phyloP scores from a whole-genome alignment of 2,329 filamentous ascomycete species.

The Trichocomaceae sp. region DNA sequence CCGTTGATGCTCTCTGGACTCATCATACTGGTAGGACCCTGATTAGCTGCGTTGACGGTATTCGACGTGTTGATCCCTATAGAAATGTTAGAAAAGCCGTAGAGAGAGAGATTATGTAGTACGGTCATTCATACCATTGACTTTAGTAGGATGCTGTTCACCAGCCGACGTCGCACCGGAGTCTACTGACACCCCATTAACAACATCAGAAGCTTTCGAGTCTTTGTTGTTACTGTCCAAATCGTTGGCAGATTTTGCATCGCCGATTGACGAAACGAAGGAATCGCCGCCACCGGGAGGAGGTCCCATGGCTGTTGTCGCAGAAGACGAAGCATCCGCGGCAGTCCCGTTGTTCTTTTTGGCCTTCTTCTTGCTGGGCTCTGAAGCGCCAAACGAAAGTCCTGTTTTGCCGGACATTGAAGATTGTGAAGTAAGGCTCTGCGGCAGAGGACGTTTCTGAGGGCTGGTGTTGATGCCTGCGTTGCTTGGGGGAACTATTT shows the following conservation, averaged over 20 bases:
- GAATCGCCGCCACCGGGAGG: constrained; percentile 23
- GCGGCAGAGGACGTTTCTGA: constrained; percentile 34
- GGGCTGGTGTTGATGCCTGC: constrained; percentile 32
- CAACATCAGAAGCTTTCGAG: constrained; percentile 14
- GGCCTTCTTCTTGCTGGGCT: constrained; percentile 39
- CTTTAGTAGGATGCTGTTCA: constrained; percentile 17
- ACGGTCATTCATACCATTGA: constrained; percentile 29
- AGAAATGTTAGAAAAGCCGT: constrained; percentile 54
- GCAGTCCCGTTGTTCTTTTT: constrained; percentile 36
- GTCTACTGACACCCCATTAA: constrained; percentile 8
- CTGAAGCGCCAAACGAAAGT: constrained; percentile 16
- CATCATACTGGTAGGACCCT: constrained; percentile 63
- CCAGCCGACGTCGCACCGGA: constrained; percentile 7
- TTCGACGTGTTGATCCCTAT: constrained; percentile 8
- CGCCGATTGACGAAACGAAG: constrained; percentile 4
- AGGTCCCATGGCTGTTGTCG: constrained; percentile 3
- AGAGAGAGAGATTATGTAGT: constrained; percentile 49
- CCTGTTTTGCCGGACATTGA: constrained; percentile 22
- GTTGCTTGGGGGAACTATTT: constrained; percentile 34
- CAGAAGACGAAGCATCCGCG: constrained; percentile 15
- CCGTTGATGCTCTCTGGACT: constrained; percentile 70
- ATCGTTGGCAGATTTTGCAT: constrained; percentile 22
- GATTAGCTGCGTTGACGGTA: constrained; percentile 40
- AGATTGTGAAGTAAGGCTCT: constrained; percentile 18
- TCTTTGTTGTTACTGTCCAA: constrained; percentile 19